Evolutionary conservation across 768 basidiomycete species (phyloP).

Genomic region (Dacryopinax spathularia): DNA sequence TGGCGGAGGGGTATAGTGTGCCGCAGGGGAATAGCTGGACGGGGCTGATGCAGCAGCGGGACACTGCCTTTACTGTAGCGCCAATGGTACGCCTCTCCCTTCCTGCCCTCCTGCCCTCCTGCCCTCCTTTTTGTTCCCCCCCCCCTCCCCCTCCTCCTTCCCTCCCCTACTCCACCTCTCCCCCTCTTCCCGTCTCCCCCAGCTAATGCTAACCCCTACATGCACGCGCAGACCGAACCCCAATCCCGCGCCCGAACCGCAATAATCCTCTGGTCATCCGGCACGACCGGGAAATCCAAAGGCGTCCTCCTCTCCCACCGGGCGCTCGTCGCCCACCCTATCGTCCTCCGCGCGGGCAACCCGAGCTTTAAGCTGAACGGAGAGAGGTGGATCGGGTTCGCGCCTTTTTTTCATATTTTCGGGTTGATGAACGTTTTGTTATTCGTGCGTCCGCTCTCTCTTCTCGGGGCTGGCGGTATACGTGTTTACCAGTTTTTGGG

Average conservation of each 20-base stretch:
- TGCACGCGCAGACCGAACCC: constrained; percentile 6
- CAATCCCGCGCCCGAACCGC: constrained; percentile 15
- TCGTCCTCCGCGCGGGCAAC: constrained; percentile 13
- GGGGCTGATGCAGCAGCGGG: constrained; percentile 6
- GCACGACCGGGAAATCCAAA: constrained; percentile 20
- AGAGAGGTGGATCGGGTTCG: constrained; percentile 14
- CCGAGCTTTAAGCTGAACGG: neutral
- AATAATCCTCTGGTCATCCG: constrained; percentile 20
- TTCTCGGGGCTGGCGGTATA: neutral
- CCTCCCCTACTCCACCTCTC: too few species aligned
- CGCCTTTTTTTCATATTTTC: constrained; percentile 17
- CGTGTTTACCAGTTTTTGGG: neutral
- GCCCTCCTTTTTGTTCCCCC: too few species aligned
- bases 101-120: neutral
- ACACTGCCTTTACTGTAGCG: constrained; percentile 8
- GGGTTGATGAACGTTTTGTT: constrained; percentile 17
- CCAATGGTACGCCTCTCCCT: constrained; percentile 1
- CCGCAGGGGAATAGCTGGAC: constrained; percentile 13
- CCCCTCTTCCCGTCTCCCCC: too few species aligned
- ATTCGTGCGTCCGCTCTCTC: constrained; percentile 2
- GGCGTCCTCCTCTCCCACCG: constrained; percentile 19
- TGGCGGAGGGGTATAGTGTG: neutral
- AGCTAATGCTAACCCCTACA: neutral
- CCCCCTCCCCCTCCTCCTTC: too few species aligned
- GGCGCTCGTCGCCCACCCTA: constrained; percentile 13